Conservation (phyloP, 2,329 filamentous ascomycete genomes). For the Pyrenophora teres region DNA sequence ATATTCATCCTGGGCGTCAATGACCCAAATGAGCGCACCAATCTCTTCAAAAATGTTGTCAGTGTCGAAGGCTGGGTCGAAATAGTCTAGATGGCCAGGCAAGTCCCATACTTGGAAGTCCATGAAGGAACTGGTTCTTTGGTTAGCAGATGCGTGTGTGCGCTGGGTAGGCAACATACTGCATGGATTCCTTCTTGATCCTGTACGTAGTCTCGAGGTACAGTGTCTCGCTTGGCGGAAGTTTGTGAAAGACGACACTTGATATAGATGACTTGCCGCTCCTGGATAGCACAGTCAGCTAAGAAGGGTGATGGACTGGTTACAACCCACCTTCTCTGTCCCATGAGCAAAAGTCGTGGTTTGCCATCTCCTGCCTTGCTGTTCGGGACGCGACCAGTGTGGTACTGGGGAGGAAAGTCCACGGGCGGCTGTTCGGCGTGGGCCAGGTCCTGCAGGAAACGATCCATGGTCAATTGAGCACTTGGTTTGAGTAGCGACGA, state of each 20-base stretch:
- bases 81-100: slow-evolving; percentile 90
- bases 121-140: slow-evolving; percentile 81
- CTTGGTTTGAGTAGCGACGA: slow-evolving; percentile 44
- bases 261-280: slow-evolving; percentile 98
- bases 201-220: slow-evolving; percentile 94
- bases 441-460: slow-evolving; percentile 51
- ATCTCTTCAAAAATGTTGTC: slow-evolving; percentile 94
- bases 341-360: slow-evolving; percentile 90
- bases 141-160: slow-evolving; percentile 4
- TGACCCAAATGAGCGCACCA: slow-evolving; percentile 96
- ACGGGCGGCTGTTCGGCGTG: slow-evolving; percentile 48
- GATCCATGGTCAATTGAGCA: slow-evolving; percentile 51
- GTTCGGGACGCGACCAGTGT: slow-evolving; percentile 52
- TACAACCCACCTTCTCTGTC: slow-evolving; percentile 77
- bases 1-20: slow-evolving; percentile 98
- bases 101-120: slow-evolving; percentile 99
- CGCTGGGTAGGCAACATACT: slow-evolving; percentile 62
- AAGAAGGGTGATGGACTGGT: neutral
- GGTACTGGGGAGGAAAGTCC: slow-evolving; percentile 47
- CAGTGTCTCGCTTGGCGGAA: slow-evolving; percentile 91
- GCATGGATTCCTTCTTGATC: slow-evolving; percentile 93
- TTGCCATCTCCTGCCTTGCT: slow-evolving; percentile 65
- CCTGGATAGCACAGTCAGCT: slow-evolving; percentile 56
- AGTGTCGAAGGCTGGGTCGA: slow-evolving; percentile 86
- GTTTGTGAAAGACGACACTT: slow-evolving; percentile 98